Evolutionary conservation across 2,329 filamentous ascomycete species (phyloP), one percentile per base, ranked within the genome.

Genomic region (Teratosphaeria nubilosa): DNA sequence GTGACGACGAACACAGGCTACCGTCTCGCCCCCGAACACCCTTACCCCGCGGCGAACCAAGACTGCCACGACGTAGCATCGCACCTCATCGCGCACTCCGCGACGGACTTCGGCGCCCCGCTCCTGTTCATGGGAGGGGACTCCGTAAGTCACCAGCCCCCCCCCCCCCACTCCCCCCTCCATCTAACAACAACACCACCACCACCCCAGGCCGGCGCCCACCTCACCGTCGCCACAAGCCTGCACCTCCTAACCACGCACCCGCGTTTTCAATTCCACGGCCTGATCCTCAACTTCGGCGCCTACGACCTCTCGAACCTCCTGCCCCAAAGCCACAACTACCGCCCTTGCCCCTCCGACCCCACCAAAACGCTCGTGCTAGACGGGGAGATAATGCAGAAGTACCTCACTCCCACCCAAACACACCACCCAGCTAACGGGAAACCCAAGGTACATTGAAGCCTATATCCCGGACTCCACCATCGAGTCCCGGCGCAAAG

Each of bases 11-110:
- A 37, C 10, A 11, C 32, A 37, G 82, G 82, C 1, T 86, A 86
- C 66, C 75, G 83, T 30, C 76, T 83, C 20, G 82, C 82, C 0
- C 83, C 83, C 0, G 82, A 86, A 65, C 59, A 84, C 63, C 80
- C 81, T 0, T 84, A 77, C 66, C 82, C 83, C 0, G 75, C 74
- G 0, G 78, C 75, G 0, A 75, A 77, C 3, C 74, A 85, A 56
- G 83, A 85, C 66, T 82, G 80, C 69, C 77, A 78, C 63, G 82
- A 85, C 65, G 80, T 76, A 3, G 82, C 75, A 0, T 77, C 80
- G 59, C 80, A 79, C 68, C 71, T 85, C 1, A 68, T 80, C 27
- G 75, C 80, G 56, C 73, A 81, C 59, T 75, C 76, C 0, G 67
- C 75, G 59, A 61, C 62, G 7, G 62, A 73, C 5, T 79, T 74